Evolutionary conservation across 352 stramenopile genomes (phyloP).

Genomic region (Globisporangium abappressorium): DNA sequence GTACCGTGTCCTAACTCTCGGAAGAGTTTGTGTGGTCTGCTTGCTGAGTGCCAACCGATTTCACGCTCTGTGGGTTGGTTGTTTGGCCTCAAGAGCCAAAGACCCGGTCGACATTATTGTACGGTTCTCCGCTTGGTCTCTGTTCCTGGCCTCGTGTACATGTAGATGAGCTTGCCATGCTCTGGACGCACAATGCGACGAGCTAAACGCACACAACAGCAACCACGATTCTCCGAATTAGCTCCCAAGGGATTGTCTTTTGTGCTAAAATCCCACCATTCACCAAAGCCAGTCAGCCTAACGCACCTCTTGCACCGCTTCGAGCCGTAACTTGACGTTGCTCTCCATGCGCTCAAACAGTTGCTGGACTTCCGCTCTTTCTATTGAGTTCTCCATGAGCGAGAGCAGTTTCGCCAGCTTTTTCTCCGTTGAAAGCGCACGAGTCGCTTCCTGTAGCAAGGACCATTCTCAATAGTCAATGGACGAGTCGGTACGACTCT

Average conservation of each 20-base stretch:
- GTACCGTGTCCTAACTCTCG: too few relatives aligned
- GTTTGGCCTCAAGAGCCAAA: too few relatives aligned
- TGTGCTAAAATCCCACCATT: not conserved
- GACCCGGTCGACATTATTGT: too few relatives aligned
- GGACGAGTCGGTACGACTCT: not conserved
- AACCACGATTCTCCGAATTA: conserved; percentile 1
- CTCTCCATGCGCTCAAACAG: conserved; percentile 38
- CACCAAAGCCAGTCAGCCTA: not conserved
- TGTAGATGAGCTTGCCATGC: conserved; percentile 2
- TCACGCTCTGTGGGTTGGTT: too few relatives aligned
- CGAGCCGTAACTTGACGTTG: conserved; percentile 47
- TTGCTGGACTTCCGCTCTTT: conserved; percentile 36
- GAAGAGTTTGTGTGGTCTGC: too few relatives aligned
- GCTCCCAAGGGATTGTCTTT: not conserved
- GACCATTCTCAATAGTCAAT: not conserved
- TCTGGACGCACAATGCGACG: conserved; percentile 34
- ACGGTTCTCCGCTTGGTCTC: not conserved
- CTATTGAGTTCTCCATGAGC: conserved; percentile 30
- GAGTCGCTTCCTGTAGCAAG: conserved; percentile 21
- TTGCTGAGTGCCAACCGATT: too few relatives aligned
- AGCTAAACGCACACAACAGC: conserved; percentile 19
- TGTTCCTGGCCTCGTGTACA: not conserved
- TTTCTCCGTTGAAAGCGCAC: conserved; percentile 33
- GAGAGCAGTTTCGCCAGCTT: conserved; percentile 35
- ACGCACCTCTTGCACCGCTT: conserved; percentile 49